These are phyloP conservation scores for Grosmannia clavigera DNA, from an alignment of 2,329 filamentous ascomycete genomes.

Conservation along the genomic window DNA sequence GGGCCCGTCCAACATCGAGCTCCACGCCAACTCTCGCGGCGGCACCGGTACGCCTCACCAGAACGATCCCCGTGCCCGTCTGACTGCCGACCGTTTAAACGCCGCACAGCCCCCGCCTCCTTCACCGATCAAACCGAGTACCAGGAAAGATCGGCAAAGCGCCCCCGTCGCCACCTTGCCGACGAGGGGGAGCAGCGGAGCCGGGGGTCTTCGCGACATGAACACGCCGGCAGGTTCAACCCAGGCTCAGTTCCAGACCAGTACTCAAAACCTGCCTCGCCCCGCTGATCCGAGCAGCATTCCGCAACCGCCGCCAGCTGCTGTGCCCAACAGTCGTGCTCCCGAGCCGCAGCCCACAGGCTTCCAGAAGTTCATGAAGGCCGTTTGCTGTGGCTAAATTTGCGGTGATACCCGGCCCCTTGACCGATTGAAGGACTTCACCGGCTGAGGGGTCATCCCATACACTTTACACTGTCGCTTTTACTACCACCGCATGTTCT, in stretches of 20 bases:
- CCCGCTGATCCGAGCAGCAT: constrained; percentile 42
- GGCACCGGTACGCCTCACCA: constrained; percentile 53
- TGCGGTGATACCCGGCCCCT: background rate
- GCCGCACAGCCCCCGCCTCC: constrained; percentile 82
- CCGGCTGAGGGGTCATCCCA: background rate
- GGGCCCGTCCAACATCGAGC: constrained; percentile 72
- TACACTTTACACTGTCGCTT: background rate
- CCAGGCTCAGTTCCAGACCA: constrained; percentile 93
- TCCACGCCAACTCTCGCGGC: constrained; percentile 61
- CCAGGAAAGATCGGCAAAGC: constrained; percentile 64
- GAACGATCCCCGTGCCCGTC: constrained; percentile 40
- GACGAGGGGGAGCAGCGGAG: constrained; percentile 68
- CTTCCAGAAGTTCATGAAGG: constrained; percentile 87
- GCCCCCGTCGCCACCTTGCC: constrained; percentile 58
- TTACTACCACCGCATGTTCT: background rate
- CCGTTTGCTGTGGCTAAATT: constrained; percentile 77
- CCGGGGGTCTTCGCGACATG: constrained; percentile 61
- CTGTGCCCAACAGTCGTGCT: constrained; percentile 42
- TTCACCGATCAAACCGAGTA: constrained; percentile 70
- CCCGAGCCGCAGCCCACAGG: constrained; percentile 65
- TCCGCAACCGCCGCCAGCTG: constrained; percentile 4
- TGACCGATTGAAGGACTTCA: background rate
- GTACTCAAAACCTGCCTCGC: constrained; percentile 71
- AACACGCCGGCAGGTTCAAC: constrained; percentile 81
- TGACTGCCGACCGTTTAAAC: constrained; percentile 85